phyloP scores from a whole-genome alignment of 768 basidiomycete species.

The Pleurotus giganteus region DNA sequence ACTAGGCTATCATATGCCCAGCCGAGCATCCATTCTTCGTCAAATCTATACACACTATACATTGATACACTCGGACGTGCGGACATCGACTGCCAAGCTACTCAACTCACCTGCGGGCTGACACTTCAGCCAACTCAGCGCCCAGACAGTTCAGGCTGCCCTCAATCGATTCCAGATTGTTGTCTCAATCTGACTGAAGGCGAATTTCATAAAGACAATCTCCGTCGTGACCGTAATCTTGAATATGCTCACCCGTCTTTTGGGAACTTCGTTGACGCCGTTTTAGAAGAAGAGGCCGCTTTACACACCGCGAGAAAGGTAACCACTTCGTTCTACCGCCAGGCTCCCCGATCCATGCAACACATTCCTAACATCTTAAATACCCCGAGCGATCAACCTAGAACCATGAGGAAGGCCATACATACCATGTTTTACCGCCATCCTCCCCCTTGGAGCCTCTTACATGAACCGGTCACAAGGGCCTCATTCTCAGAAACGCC shows the following conservation, averaged over 20 bases:
- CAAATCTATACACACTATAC: constrained; percentile 22
- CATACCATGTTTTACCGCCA: constrained; percentile 33
- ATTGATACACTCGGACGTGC: constrained; percentile 22
- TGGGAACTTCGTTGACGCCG: constrained; percentile 2
- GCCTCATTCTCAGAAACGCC: constrained; percentile 2
- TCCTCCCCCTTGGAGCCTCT: constrained; percentile 33
- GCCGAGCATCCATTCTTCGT: not conserved
- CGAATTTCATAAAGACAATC: too few species aligned
- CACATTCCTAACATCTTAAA: not conserved
- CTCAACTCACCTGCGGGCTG: too few species aligned
- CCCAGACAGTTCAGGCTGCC: too few species aligned
- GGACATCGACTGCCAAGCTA: constrained; percentile 15
- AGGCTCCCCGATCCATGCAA: constrained; percentile 8
- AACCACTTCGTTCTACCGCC: constrained; percentile 13
- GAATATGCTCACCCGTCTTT: too few species aligned
- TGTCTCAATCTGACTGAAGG: too few species aligned
- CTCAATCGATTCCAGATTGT: too few species aligned
- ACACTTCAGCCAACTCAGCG: too few species aligned
- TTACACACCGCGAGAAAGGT: constrained; percentile 11
- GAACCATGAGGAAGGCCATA: constrained; percentile 15
- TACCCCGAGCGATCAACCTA: not conserved
- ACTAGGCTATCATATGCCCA: not conserved
- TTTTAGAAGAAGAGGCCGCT: constrained; percentile 13
- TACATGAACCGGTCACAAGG: constrained; percentile 17
- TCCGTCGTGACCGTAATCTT: too few species aligned